A percentile compares a stretch with the other conserved stretches of the same genome.
These are phyloP conservation scores for Carex scoparia DNA, from an alignment of 176 grass and related monocot species.

Conservation along the genomic window DNA sequence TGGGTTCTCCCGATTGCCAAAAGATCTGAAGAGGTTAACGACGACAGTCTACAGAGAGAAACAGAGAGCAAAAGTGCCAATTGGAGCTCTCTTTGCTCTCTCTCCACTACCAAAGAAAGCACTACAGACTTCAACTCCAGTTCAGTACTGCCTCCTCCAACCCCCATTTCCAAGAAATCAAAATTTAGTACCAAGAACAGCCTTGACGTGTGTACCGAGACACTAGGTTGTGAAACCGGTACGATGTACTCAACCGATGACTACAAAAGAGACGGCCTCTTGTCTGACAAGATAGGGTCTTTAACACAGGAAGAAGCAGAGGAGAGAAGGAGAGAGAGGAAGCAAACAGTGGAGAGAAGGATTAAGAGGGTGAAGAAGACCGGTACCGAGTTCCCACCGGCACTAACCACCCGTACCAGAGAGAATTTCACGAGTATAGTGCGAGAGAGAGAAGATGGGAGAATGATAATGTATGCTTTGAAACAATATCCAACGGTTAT, in stretches of 20 bases:
- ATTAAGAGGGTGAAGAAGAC: neutral
- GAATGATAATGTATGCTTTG: constrained; percentile 49
- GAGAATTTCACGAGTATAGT: constrained; percentile 38
- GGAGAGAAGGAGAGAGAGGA: neutral
- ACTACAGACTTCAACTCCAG: neutral
- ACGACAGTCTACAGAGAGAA: neutral
- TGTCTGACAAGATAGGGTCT: constrained; percentile 10
- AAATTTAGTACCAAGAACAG: constrained; percentile 34
- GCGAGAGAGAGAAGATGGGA: constrained; percentile 48
- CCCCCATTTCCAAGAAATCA: constrained; percentile 23
- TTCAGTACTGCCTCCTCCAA: neutral
- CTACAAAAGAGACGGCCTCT: constrained; percentile 15
- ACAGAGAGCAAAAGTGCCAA: neutral
- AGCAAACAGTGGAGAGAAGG: constrained; percentile 10
- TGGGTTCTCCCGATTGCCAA: constrained; percentile 12
- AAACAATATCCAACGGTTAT: constrained; percentile 25
- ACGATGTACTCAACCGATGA: constrained; percentile 30
- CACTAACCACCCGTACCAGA: constrained; percentile 48
- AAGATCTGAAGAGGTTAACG: neutral
- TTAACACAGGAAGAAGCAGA: constrained; percentile 1
- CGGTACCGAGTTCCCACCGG: constrained; percentile 35
- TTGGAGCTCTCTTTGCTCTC: constrained; percentile 27
- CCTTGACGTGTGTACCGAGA: constrained; percentile 69
- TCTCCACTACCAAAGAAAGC: constrained; percentile 7
- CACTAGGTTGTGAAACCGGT: constrained; percentile 73